Base-by-base conservation (phyloP, 1,284 basidiomycete genomes). In the Coniophora puteana region DNA sequence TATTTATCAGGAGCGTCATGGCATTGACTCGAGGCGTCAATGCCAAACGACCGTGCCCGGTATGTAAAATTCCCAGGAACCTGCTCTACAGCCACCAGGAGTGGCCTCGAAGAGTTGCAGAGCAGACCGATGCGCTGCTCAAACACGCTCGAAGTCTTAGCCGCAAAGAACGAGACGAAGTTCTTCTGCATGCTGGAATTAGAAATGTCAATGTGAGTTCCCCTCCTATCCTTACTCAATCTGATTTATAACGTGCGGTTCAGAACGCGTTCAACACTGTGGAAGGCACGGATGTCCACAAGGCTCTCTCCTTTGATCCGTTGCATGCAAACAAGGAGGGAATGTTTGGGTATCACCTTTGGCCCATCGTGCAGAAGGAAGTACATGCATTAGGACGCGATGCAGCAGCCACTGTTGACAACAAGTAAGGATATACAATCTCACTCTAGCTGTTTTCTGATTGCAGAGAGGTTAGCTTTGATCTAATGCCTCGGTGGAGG, bases 351-450 rank as follows among this genome's bases (percentile, higher is more conserved):
- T 14, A 35, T 21, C 33, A 35, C 18, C 18, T 35, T 14, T 35
- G 33, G 33, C 8, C 16, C 5, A 20, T 20, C 8, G n/a, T 35
- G 13, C 16, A 35, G 14, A 14, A 20, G n/a, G 7, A 13, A 10
- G 33, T 35, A 10, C 13, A 47, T 6, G 34, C 36, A 1, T 23
- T 45, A 10, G 49, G 49, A 36, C 44, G n/a, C 35, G 28, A 22
- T 23, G 26, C 13, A n/a, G n/a, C n/a, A n/a, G n/a, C n/a, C 37
- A 22, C 16, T 44, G 58, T 28, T 50, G 55, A 41, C 11, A 36
- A 58, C 57, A 40, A 36, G 47, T 40, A 16, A 5, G 14, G 5
- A 8, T 5, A 20, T 35, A 14, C n/a, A 1, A 16, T 35, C 16
- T 22, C 16, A 20, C 21, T 18, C 17, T 13, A 10, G 10, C n/a